Evolutionary conservation across 495 filamentous ascomycete genomes (phyloP).

Genomic region (Penicillium pancosmium): DNA sequence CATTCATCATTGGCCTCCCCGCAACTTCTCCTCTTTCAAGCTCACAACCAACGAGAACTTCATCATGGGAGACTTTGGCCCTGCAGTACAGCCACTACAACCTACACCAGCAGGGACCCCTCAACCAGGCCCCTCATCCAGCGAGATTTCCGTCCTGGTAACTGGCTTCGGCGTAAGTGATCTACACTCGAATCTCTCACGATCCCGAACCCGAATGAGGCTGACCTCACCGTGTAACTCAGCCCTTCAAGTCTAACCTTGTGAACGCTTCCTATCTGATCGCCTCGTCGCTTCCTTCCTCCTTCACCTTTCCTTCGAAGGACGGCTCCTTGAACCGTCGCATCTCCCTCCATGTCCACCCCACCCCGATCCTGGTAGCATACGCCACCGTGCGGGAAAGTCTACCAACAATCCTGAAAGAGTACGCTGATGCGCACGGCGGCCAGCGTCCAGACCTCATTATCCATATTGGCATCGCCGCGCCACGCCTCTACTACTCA

Average conservation of each 20-base stretch:
- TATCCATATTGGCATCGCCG: slow-evolving; percentile 82
- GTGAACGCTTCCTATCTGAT: slow-evolving; percentile 76
- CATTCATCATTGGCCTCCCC: slow-evolving; percentile 1
- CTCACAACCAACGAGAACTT: background rate
- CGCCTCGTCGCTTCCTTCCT: slow-evolving; percentile 51
- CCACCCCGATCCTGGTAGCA: slow-evolving; percentile 65
- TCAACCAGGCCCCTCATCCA: slow-evolving; percentile 16
- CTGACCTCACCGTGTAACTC: slow-evolving; percentile 7
- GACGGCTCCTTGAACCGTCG: slow-evolving; percentile 38
- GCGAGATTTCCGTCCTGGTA: slow-evolving; percentile 67
- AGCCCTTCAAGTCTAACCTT: slow-evolving; percentile 71
- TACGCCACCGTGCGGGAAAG: slow-evolving; percentile 65
- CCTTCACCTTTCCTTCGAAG: slow-evolving; percentile 29
- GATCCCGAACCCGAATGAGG: slow-evolving; percentile 1
- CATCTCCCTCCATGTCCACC: slow-evolving; percentile 67
- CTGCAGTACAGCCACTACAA: slow-evolving; percentile 20
- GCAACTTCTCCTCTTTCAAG: slow-evolving; percentile 3
- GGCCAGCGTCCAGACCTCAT: slow-evolving; percentile 61
- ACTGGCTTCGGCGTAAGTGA: slow-evolving; percentile 73
- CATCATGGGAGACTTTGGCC: slow-evolving; percentile 47
- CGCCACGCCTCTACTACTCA: slow-evolving; percentile 66
- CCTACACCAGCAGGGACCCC: slow-evolving; percentile 19
- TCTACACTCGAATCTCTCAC: slow-evolving; percentile 16
- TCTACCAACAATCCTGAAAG: slow-evolving; percentile 59
- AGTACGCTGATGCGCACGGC: slow-evolving; percentile 37